These are phyloP conservation scores for Penicillium brasilianum DNA, from an alignment of 2,329 filamentous ascomycete genomes.

Conservation along the genomic window DNA sequence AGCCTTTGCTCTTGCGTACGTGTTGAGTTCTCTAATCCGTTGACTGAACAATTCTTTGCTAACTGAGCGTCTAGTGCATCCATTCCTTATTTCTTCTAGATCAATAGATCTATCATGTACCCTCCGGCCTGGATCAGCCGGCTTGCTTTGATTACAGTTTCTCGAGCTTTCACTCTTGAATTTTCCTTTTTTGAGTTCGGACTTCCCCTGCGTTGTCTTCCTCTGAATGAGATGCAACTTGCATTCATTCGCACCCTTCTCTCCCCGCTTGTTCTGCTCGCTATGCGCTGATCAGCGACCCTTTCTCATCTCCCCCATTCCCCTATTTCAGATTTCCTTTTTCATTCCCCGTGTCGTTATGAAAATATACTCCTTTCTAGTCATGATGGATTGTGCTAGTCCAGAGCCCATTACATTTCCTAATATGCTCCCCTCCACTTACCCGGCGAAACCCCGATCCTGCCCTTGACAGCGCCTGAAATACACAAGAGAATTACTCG, in stretches of 20 bases:
- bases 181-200: neutral
- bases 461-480: slow-evolving; percentile 1
- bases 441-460: slow-evolving; percentile 8
- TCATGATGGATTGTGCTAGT: slow-evolving; percentile 23
- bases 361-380: slow-evolving; percentile 35
- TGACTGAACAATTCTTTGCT: slow-evolving; percentile 16
- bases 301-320: neutral
- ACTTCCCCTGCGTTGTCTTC: slow-evolving; percentile 12
- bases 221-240: slow-evolving; percentile 1
- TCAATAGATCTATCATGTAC: slow-evolving; percentile 13
- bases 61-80: slow-evolving; percentile 44
- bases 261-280: neutral
- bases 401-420: slow-evolving; percentile 21
- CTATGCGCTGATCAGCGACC: neutral
- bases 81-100: slow-evolving; percentile 55
- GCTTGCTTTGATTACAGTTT: neutral
- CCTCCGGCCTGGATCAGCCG: neutral
- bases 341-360: slow-evolving; percentile 30
- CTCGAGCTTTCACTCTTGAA: neutral
- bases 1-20: slow-evolving; percentile 89
- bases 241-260: slow-evolving; percentile 6
- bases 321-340: slow-evolving; percentile 14
- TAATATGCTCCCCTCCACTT: slow-evolving; percentile 19
- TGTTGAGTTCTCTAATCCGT: slow-evolving; percentile 35
- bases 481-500: slow-evolving; percentile 17